Percentiles rank a stretch among this genome's conserved stretches.
Conservation (phyloP, 2,329 filamentous ascomycete genomes). For the Sclerotiophoma versabilis region DNA sequence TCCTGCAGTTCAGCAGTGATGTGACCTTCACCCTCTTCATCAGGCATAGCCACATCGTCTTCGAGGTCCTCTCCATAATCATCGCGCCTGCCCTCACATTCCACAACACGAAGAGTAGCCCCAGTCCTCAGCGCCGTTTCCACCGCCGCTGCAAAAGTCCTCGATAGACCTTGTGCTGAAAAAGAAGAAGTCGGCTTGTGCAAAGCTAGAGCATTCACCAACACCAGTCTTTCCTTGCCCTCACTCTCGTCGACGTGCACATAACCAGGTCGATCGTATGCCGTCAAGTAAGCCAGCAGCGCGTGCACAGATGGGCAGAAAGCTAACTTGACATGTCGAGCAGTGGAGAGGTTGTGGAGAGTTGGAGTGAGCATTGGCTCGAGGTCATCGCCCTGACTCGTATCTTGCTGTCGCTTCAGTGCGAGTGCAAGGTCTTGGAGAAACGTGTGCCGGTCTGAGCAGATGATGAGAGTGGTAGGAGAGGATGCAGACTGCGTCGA, state of each 20-base stretch:
- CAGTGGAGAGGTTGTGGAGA: slow-evolving; percentile 72
- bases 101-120: slow-evolving; percentile 52
- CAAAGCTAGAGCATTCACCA: slow-evolving; percentile 70
- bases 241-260: slow-evolving; percentile 14
- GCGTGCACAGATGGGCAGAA: slow-evolving; percentile 80
- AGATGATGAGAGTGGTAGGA: slow-evolving; percentile 74
- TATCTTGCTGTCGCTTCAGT: slow-evolving; percentile 40
- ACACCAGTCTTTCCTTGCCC: slow-evolving; percentile 55
- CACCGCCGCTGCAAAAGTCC: slow-evolving; percentile 67
- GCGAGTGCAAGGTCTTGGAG: slow-evolving; percentile 64
- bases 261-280: slow-evolving; percentile 36
- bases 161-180: slow-evolving; percentile 75
- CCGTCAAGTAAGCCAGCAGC: slow-evolving; percentile 76
- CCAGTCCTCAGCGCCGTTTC: slow-evolving; percentile 60
- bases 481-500: slow-evolving; percentile 55
- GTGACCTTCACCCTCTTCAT: slow-evolving; percentile 20
- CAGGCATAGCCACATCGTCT: slow-evolving; percentile 56
- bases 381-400: slow-evolving; percentile 18
- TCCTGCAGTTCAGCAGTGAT: slow-evolving; percentile 23
- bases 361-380: slow-evolving; percentile 65
- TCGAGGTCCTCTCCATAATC: slow-evolving; percentile 53
- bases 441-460: slow-evolving; percentile 70
- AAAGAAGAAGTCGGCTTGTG: slow-evolving; percentile 75
- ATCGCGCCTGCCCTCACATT: slow-evolving; percentile 39
- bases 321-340: slow-evolving; percentile 71